A percentile compares a stretch with the other conserved stretches of the same genome.
These are phyloP conservation scores for Filobasidium wieringae DNA, from an alignment of 768 basidiomycete species.

Conservation along the genomic window DNA sequence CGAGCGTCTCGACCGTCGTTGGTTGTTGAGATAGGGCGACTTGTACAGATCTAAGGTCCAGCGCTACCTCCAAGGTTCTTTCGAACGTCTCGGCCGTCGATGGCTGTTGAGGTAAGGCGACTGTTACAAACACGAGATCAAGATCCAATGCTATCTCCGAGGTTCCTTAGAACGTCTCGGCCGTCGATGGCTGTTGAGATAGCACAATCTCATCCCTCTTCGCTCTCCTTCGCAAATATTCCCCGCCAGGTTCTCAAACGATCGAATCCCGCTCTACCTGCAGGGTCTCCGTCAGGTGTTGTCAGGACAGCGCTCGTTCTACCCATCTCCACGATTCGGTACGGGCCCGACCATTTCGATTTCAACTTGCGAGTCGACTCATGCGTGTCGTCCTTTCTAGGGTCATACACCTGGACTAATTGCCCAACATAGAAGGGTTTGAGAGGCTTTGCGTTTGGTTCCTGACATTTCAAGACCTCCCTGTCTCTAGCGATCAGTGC, in stretches of 20 bases:
- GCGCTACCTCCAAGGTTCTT: too few species aligned
- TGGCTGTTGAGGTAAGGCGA: too few species aligned
- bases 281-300: background rate
- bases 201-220: too few species aligned
- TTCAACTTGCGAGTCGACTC: background rate
- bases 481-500: background rate
- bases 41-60: too few species aligned
- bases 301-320: background rate
- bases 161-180: too few species aligned
- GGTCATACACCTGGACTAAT: background rate
- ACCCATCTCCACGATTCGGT: background rate
- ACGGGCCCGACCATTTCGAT: conserved; percentile 1
- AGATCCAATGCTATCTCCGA: too few species aligned
- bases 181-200: too few species aligned
- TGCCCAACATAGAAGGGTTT: background rate
- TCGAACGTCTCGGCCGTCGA: too few species aligned
- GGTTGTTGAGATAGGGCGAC: too few species aligned
- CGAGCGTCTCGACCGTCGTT: too few species aligned
- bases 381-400: background rate
- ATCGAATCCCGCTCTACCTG: background rate
- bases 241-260: background rate
- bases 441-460: background rate
- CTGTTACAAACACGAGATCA: too few species aligned
- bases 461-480: background rate
- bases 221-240: too few species aligned